A percentile compares a stretch with the other conserved stretches of the same genome.
Conservation (phyloP, 176 grass and related monocot genomes). For the Stipa capillata region DNA sequence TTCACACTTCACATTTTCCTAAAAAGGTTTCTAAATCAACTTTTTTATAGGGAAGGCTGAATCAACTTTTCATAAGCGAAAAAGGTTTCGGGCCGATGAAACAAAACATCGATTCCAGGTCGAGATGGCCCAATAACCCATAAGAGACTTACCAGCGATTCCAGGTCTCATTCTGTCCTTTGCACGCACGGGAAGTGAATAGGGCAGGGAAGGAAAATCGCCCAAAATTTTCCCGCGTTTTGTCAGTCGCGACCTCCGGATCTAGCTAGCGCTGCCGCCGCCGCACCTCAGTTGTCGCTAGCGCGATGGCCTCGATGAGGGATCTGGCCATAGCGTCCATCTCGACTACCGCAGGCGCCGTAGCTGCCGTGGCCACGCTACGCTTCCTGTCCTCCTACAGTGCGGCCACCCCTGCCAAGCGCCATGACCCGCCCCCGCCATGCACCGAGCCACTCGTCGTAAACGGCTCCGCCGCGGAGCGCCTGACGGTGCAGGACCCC, state of each 20-base stretch:
- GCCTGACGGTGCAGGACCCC: slow-evolving; percentile 31
- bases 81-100: neutral
- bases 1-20: too few relatives aligned
- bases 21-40: too few relatives aligned
- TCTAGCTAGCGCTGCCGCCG: neutral
- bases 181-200: neutral
- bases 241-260: neutral
- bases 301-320: slow-evolving; percentile 44
- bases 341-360: slow-evolving; percentile 54
- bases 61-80: neutral
- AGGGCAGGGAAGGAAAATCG: neutral
- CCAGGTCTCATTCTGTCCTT: neutral
- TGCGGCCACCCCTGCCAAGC: neutral
- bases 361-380: slow-evolving; percentile 31
- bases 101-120: too few relatives aligned
- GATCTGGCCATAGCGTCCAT: slow-evolving; percentile 52
- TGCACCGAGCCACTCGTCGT: neutral
- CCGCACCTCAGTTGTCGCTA: neutral
- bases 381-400: slow-evolving; percentile 37
- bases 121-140: too few relatives aligned
- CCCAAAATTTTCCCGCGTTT: slow-evolving; percentile 22
- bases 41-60: too few relatives aligned
- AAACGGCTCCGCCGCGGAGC: slow-evolving; percentile 29
- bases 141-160: too few relatives aligned
- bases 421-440: neutral